phyloP scores from a whole-genome alignment of 2,329 filamentous ascomycete genomes.

The Cytospora piceicola region DNA sequence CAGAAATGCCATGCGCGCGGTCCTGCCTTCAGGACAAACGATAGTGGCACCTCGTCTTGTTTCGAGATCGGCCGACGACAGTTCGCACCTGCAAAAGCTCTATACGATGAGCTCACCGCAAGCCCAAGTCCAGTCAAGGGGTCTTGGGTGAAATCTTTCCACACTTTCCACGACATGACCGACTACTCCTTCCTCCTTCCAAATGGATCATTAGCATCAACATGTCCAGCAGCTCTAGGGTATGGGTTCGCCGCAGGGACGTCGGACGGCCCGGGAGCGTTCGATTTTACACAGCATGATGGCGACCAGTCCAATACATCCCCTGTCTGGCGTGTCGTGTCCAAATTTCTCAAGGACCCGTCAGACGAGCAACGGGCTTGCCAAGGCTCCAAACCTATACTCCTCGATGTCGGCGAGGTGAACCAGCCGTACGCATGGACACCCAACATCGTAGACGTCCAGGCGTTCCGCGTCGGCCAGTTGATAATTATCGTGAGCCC shows the following conservation, averaged over 20 bases:
- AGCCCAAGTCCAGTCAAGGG: constrained; percentile 59
- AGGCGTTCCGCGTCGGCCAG: constrained; percentile 82
- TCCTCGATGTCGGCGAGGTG: constrained; percentile 88
- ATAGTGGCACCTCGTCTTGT: constrained; percentile 74
- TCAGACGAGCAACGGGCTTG: constrained; percentile 72
- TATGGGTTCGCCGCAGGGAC: constrained; percentile 94
- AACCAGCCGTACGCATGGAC: constrained; percentile 80
- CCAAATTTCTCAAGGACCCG: constrained; percentile 72
- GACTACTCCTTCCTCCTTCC: constrained; percentile 73
- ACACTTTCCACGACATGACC: constrained; percentile 83
- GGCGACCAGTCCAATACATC: constrained; percentile 66
- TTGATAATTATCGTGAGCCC: constrained; percentile 82
- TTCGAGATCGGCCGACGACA: constrained; percentile 79
- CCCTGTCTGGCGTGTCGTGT: constrained; percentile 79
- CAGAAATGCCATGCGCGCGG: constrained; percentile 76
- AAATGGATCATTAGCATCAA: constrained; percentile 71
- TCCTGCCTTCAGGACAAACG: constrained; percentile 67
- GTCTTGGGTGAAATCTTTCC: constrained; percentile 75
- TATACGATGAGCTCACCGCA: constrained; percentile 57
- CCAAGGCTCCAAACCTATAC: constrained; percentile 80
- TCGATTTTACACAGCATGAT: constrained; percentile 91
- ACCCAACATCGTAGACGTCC: constrained; percentile 89
- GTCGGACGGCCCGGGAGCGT: constrained; percentile 85
- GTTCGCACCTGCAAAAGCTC: constrained; percentile 48
- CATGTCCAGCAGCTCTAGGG: constrained; percentile 85